phyloP scores from a whole-genome alignment of 2,329 filamentous ascomycete species.

The Diaporthe amygdali region DNA sequence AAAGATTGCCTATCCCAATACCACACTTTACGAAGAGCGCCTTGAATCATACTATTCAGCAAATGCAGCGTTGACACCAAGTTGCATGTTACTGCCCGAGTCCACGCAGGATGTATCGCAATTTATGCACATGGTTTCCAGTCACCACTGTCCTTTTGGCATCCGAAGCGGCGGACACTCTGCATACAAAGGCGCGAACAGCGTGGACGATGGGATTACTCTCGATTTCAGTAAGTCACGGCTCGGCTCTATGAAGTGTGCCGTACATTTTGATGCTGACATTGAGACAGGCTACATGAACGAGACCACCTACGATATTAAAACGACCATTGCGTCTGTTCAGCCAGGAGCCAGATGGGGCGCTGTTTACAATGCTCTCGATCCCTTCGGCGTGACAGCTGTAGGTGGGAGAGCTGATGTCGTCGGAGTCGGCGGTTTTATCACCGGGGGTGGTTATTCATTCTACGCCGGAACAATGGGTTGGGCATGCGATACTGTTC shows the following conservation, averaged over 20 bases:
- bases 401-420: conserved; percentile 31
- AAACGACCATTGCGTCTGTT: conserved; percentile 35
- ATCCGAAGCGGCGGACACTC: conserved; percentile 35
- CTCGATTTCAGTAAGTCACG: conserved; percentile 30
- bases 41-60: background rate
- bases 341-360: conserved; percentile 35
- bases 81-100: background rate
- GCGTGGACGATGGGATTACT: conserved; percentile 32
- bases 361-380: conserved; percentile 31
- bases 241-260: background rate
- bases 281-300: conserved; percentile 34
- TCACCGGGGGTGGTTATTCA: conserved; percentile 33
- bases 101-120: background rate
- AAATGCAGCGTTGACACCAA: background rate
- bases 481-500: conserved; percentile 48
- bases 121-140: background rate
- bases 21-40: background rate
- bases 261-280: background rate
- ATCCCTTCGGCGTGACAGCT: conserved; percentile 25
- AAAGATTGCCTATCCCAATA: background rate
- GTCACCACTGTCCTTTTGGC: background rate
- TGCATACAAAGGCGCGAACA: conserved; percentile 31
- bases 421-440: conserved; percentile 32
- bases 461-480: conserved; percentile 40
- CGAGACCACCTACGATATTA: conserved; percentile 34